Evolutionary conservation across 1,284 basidiomycete genomes (phyloP).

Genomic region (Hypsizygus ulmarius): DNA sequence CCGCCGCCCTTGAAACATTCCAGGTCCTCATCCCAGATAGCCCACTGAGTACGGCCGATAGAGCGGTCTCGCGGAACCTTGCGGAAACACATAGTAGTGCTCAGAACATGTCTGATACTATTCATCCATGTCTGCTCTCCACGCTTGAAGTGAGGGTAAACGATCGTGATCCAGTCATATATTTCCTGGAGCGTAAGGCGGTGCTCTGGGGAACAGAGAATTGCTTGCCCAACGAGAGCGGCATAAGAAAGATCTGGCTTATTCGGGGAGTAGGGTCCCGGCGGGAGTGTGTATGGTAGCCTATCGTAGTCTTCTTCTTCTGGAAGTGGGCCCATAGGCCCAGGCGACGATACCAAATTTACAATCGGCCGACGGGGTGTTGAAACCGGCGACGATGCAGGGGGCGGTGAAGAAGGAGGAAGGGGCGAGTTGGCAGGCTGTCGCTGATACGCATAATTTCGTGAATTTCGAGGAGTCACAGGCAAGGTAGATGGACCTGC

Average conservation of each 20-base stretch:
- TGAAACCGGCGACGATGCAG: constrained; percentile 50
- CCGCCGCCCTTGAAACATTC: constrained; percentile 69
- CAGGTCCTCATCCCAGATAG: constrained; percentile 70
- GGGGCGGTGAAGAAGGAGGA: constrained; percentile 50
- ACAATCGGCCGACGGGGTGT: constrained; percentile 55
- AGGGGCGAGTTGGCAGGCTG: constrained; percentile 34
- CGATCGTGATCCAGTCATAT: constrained; percentile 92
- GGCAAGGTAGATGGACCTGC: constrained; percentile 31
- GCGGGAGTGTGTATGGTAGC: constrained; percentile 74
- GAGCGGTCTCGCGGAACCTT: constrained; percentile 66
- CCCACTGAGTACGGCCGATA: constrained; percentile 73
- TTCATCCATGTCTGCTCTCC: constrained; percentile 97
- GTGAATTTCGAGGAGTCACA: constrained; percentile 41
- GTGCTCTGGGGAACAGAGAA: constrained; percentile 81
- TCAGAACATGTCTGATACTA: constrained; percentile 83
- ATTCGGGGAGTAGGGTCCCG: constrained; percentile 74
- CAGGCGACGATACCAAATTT: constrained; percentile 78
- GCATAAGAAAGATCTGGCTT: constrained; percentile 91
- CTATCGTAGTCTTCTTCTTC: constrained; percentile 57
- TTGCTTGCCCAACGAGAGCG: constrained; percentile 93
- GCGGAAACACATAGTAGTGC: constrained; percentile 77
- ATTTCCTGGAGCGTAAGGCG: constrained; percentile 93
- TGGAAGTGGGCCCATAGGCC: constrained; percentile 63
- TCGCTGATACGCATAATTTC: constrained; percentile 25
- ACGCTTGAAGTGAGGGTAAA: constrained; percentile 90